These are phyloP conservation scores for Euclidium syriacum DNA, from an alignment of 345 rosid genomes.

Conservation along the genomic window DNA sequence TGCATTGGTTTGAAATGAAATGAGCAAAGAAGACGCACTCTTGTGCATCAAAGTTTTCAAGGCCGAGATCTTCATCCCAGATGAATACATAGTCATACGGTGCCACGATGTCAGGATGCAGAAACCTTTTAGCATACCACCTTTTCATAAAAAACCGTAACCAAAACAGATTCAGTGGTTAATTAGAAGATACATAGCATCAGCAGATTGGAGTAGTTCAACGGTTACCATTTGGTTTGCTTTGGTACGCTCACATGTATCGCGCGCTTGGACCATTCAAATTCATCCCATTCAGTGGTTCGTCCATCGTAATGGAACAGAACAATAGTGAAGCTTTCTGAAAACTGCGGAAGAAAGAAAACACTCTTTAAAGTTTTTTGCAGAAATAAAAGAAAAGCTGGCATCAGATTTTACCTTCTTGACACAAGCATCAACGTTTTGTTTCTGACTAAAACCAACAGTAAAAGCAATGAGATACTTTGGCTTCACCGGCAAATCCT, in stretches of 20 bases:
- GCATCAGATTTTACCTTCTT: constrained; percentile 56
- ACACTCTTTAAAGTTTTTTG: not conserved
- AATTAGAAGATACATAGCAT: not conserved
- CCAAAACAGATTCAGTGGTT: constrained; percentile 8
- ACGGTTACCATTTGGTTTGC: constrained; percentile 87
- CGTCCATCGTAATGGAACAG: constrained; percentile 91
- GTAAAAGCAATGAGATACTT: constrained; percentile 89
- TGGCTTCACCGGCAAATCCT: constrained; percentile 67
- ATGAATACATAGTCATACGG: constrained; percentile 89
- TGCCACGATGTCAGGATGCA: constrained; percentile 95
- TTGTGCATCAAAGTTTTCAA: constrained; percentile 77
- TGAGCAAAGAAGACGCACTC: constrained; percentile 50
- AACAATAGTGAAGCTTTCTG: constrained; percentile 67
- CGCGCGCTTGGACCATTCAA: constrained; percentile 90
- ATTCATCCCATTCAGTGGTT: constrained; percentile 87
- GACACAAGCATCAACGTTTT: constrained; percentile 73
- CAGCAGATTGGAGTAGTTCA: not conserved
- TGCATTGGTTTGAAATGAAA: no score
- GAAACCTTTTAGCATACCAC: constrained; percentile 99
- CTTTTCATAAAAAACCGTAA: constrained; percentile 30
- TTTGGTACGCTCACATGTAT: constrained; percentile 77
- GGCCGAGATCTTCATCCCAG: constrained; percentile 98
- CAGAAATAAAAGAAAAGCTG: not conserved
- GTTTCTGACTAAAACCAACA: constrained; percentile 69
- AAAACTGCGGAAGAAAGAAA: constrained; percentile 49